Evolutionary conservation across 805 yeast species (phyloP), one percentile per base, ranked within the genome.

Genomic region (Saturnispora halmiae): DNA sequence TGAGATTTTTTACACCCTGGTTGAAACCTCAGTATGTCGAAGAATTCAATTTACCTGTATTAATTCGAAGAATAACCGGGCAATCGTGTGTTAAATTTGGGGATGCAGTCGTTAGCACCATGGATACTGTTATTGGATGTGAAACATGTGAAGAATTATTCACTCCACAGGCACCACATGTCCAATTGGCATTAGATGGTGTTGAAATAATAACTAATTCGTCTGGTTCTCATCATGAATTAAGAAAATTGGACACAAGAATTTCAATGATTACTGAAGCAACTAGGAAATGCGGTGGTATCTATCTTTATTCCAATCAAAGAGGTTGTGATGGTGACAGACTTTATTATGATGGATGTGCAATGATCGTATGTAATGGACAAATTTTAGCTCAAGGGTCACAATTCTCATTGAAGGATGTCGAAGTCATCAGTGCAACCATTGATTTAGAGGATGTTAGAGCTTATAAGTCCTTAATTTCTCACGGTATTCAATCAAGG

Each of bases 271-370:
- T 92, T 51, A 74, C 78, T 13, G 95, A 85, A 56, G 97, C 98
- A 2, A 88, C 97, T 2, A 74, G 85, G 40, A 87, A 92, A 61
- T 88, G 96, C 57, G 99, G 99, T 40, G 99, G 99, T 27, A 76
- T 92, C 21, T 92, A 92, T 53, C 65, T 92, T 36, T 92, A 92
- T 53, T 75, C 97, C 14, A 92, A 92, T 62, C 99, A 94, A 63
- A 79, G 82, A 49, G 99, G 99, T 2, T 92, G 99, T 60, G 99
- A 92, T 59, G 99, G 99, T 51, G 99, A 94, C 57, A 71, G 99
- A 44, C 64, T 92, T 33, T 92, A 92, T 61, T 92, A 92, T 56
- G 99, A 92, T 59, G 99, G 99, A 0, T 85, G 96, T 66, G 96
- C 98, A 0, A 66, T 86, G 53, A 92, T 94, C 56, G 86, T 87